Base-by-base conservation (phyloP, 2,329 filamentous ascomycete species). In the Blastomyces emzantsi region DNA sequence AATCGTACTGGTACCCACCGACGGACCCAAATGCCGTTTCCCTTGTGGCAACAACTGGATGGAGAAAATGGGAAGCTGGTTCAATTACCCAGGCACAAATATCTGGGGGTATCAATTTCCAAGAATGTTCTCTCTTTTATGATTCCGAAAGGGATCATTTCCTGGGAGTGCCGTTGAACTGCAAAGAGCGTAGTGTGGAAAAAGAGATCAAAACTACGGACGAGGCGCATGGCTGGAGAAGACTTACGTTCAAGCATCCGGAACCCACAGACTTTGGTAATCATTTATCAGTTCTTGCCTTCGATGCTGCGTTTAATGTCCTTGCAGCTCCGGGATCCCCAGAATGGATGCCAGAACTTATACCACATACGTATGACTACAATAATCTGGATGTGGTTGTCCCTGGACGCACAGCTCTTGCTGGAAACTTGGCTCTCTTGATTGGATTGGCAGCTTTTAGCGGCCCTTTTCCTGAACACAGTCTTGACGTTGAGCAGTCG, bases 381-480 rank as follows among this genome's bases (percentile, higher is more conserved):
- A 58, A 58, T 57, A 17, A 22, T 28, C n/a, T 19, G 22, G 19
- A 45, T 9, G 19, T 13, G 19, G n/a, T 22, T 19, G 28, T n/a
- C 19, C 2, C 8, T 7, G 52, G 30, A 2, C 2, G 3, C 15
- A 55, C 64, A 6, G 65, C 62, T 45, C 63, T 69, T 57, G 64
- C 63, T 11, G 70, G 70, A 22, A 59, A 64, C 17, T 63, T 72
- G 2, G 41, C 69, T 3, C 51, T 72, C 2, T 64, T 72, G 7
- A 54, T 71, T 30, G 69, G 65, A 6, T 64, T 72, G 36, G 66
- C 67, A 30, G 69, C 67, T 11, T 70, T 70, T 57, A 66, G 69
- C 3, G 62, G 61, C 19, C 58, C 60, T 17, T 60, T 59, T 28
- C 39, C 39, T 19, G 22, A 28, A 2, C 56, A 66, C 39, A 3